These are phyloP conservation scores for Collybiopsis luxurians DNA, from an alignment of 768 basidiomycete genomes.

Conservation along the genomic window DNA sequence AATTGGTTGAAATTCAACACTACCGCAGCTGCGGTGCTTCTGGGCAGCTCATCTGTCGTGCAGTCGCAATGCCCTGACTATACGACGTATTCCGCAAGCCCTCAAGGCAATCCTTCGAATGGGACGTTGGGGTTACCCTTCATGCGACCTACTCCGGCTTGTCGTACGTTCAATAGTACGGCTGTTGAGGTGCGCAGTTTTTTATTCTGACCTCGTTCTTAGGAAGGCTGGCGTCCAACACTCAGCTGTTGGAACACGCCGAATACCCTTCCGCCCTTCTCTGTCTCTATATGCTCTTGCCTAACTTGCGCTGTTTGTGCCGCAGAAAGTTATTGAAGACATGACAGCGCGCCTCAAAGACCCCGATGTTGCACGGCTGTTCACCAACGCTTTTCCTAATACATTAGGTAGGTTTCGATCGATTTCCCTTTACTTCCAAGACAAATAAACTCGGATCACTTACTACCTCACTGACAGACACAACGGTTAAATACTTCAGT, in stretches of 20 bases:
- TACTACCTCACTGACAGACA: constrained; percentile 49
- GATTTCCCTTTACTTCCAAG: too few species aligned
- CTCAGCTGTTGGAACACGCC: too few species aligned
- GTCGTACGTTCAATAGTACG: constrained; percentile 74
- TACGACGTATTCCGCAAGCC: constrained; percentile 23
- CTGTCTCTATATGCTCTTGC: too few species aligned
- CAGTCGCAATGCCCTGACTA: constrained; percentile 44
- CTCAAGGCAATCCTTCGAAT: constrained; percentile 57
- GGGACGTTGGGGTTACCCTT: constrained; percentile 65
- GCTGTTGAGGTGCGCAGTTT: constrained; percentile 70
- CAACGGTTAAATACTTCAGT: constrained; percentile 76
- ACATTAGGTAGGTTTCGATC: constrained; percentile 76
- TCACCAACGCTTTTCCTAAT: constrained; percentile 83
- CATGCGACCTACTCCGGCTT: constrained; percentile 68
- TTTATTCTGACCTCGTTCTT: too few species aligned
- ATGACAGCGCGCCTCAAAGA: constrained; percentile 73
- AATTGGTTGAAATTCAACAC: neutral
- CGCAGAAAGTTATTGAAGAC: constrained; percentile 70
- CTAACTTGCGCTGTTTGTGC: too few species aligned
- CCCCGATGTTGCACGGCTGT: constrained; percentile 73
- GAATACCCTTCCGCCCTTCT: too few species aligned
- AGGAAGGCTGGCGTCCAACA: too few species aligned
- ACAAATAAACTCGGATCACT: neutral
- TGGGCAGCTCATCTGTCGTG: constrained; percentile 9
- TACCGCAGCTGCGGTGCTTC: constrained; percentile 10